These are phyloP conservation scores for Sextonia rubra DNA, from an alignment of 164 flowering plant genomes.

Conservation along the genomic window DNA sequence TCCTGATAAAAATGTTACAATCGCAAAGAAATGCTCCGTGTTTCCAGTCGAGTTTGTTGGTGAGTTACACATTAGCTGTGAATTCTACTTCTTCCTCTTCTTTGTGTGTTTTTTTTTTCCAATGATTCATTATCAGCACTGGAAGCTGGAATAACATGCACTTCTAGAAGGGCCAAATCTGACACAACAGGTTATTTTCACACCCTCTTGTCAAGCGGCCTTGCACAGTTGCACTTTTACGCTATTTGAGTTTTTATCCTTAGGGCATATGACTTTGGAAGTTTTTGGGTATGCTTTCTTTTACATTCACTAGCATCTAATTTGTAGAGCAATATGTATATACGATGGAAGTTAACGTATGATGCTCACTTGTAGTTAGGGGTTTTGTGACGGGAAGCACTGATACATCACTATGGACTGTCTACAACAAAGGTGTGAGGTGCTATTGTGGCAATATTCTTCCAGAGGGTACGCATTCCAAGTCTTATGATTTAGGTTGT, in stretches of 20 bases:
- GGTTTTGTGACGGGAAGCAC: conserved; percentile 97
- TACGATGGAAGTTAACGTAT: background rate
- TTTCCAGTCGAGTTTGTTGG: conserved; percentile 99
- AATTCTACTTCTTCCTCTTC: too few relatives aligned
- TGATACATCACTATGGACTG: conserved; percentile 95
- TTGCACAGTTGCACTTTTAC: too few relatives aligned
- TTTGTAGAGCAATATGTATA: background rate
- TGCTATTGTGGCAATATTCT: conserved; percentile 91
- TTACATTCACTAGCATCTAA: background rate
- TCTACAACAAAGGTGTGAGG: conserved; percentile 83
- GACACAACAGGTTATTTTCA: background rate
- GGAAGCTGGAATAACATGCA: background rate
- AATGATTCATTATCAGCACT: too few relatives aligned
- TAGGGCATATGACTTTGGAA: too few relatives aligned
- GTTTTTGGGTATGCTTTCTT: background rate
- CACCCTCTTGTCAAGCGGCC: background rate
- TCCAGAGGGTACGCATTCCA: conserved; percentile 56
- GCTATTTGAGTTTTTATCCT: too few relatives aligned
- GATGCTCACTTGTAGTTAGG: conserved; percentile 49
- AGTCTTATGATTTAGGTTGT: background rate
- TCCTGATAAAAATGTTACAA: conserved; percentile 90
- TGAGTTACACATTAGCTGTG: conserved; percentile 31
- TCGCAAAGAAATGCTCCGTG: conserved; percentile 88
- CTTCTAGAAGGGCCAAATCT: background rate
- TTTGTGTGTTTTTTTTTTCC: background rate